These are phyloP conservation scores for Linum usitatissimum DNA, from an alignment of 345 rosid species.

Conservation along the genomic window DNA sequence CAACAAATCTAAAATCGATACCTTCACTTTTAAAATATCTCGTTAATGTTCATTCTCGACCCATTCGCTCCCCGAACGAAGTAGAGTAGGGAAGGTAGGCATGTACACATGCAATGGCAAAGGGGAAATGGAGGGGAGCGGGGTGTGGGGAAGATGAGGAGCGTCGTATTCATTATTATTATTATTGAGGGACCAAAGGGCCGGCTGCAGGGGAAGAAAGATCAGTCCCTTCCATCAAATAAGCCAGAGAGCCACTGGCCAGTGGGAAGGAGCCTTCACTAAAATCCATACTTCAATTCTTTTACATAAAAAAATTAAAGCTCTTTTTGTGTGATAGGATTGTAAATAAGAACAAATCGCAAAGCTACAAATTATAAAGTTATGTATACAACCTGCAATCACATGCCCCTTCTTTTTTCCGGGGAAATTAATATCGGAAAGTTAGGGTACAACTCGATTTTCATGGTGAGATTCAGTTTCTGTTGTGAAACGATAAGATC, in stretches of 20 bases:
- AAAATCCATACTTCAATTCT: conserved; percentile 13
- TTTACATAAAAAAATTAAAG: background rate
- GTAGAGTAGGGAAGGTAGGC: too few relatives aligned
- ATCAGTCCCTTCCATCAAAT: conserved; percentile 11
- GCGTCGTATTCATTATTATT: conserved; percentile 13
- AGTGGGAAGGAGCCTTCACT: conserved; percentile 11
- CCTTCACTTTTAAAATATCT: too few relatives aligned
- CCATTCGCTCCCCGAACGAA: too few relatives aligned
- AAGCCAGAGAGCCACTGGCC: conserved; percentile 10
- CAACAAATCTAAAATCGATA: too few relatives aligned
- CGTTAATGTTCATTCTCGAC: too few relatives aligned
- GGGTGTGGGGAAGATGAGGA: background rate
- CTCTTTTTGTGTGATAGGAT: background rate
- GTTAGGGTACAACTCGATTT: too few relatives aligned
- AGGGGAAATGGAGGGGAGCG: background rate
- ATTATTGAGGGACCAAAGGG: conserved; percentile 32
- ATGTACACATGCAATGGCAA: too few relatives aligned
- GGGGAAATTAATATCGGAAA: too few relatives aligned
- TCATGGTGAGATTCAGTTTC: too few relatives aligned
- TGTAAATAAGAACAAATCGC: conserved; percentile 28
- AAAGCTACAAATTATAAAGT: conserved; percentile 34
- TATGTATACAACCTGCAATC: conserved; percentile 23
- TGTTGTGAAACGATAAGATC: too few relatives aligned
- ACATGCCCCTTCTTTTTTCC: conserved; percentile 23
- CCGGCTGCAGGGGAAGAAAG: background rate